Base-by-base conservation (phyloP, 2,329 filamentous ascomycete genomes). In the Colletotrichum nymphaeae region DNA sequence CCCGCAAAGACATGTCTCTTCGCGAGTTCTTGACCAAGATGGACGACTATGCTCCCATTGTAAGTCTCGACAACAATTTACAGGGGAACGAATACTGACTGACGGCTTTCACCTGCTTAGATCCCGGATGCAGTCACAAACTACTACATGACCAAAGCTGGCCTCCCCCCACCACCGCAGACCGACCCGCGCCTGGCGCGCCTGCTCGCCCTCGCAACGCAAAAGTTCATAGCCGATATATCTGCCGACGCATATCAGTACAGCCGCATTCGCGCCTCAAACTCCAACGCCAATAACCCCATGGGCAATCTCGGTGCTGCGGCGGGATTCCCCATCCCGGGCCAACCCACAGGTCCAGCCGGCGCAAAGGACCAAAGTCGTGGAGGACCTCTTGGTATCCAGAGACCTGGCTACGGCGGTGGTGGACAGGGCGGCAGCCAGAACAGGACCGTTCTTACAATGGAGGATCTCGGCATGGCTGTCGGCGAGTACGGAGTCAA, bases 391-490 rank as follows among this genome's bases (percentile, higher is more conserved):
- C 85, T 93, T 76, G 95, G 92, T 3, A 93, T 94, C 74, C 93
- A 95, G 85, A 86, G 94, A 63, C 91, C 93, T 28, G 94, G 94
- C 0, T 96, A 92, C 79, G 95, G 94, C 19, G 97, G 96, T 75
- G 96, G 96, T 77, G 95, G 95, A 0, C 94, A 95, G 79, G 95
- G 95, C 32, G 94, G 94, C 1, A 94, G 92, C 68, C 94, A 97
- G 85, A 97, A 97, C 76, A 89, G 95, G 75, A 98, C 97, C 22
- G 96, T 99, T 68, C 87, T 99, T 75, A 98, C 97, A 1, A 98
- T 99, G 97, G 97, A 99, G 84, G 97, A 99, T 82, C 83, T 99
- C 78, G 97, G 97, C 19, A 98, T 98, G 95, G 97, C 97, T 1
- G 96, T 98, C 35, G 94, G 94, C 37, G 97, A 99, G 87, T 99